Conservation (phyloP, 2,329 filamentous ascomycete genomes). For the Beauveria brongniartii region DNA sequence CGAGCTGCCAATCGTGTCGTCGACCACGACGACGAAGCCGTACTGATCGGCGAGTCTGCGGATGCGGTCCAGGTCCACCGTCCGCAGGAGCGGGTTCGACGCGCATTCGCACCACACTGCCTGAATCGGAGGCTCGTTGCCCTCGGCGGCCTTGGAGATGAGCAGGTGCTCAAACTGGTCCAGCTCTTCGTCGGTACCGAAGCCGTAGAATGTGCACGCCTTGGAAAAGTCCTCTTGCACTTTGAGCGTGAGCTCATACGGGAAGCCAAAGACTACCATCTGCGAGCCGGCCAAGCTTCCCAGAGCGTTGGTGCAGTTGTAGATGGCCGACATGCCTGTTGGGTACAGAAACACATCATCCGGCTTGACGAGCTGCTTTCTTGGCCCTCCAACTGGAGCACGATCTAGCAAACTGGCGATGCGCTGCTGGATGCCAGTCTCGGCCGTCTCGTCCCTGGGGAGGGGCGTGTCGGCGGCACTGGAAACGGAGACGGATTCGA, state of each 20-base stretch:
- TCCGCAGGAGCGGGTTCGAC: slow-evolving; percentile 27
- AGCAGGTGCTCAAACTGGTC: slow-evolving; percentile 38
- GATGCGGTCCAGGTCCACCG: slow-evolving; percentile 25
- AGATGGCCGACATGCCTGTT: slow-evolving; percentile 47
- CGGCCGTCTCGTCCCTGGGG: neutral
- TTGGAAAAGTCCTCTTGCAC: slow-evolving; percentile 36
- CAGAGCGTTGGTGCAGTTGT: slow-evolving; percentile 32
- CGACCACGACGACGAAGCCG: slow-evolving; percentile 36
- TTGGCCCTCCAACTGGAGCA: slow-evolving; percentile 1
- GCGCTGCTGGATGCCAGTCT: neutral
- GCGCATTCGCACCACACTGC: neutral
- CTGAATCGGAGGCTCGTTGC: slow-evolving; percentile 33
- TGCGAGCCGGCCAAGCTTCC: slow-evolving; percentile 21
- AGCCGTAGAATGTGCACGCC: slow-evolving; percentile 40
- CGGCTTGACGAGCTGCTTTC: slow-evolving; percentile 17
- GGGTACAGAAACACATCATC: slow-evolving; percentile 44
- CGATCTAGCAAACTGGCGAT: neutral
- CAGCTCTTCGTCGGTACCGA: slow-evolving; percentile 33
- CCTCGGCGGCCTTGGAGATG: slow-evolving; percentile 28
- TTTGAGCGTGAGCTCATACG: slow-evolving; percentile 42
- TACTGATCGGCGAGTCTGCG: slow-evolving; percentile 34
- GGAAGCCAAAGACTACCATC: slow-evolving; percentile 37
- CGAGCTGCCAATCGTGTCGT: slow-evolving; percentile 41
- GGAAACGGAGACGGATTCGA: neutral
- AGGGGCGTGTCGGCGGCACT: neutral